phyloP scores from a whole-genome alignment of 208 protist species.

The Leptomonas pyrrhocoris region DNA sequence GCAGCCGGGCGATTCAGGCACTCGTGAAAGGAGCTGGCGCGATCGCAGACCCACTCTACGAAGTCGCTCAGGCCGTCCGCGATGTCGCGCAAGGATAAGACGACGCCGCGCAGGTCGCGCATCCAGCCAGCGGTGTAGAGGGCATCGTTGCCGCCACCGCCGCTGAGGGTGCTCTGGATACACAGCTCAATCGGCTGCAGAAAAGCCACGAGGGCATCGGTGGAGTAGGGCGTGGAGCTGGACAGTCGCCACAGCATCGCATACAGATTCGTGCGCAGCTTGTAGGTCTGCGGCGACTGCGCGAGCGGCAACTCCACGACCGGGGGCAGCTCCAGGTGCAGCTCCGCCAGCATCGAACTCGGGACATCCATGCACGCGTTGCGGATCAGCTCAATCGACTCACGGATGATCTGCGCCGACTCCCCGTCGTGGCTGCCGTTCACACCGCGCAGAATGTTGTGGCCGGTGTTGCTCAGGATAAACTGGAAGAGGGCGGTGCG shows the following conservation, averaged over 20 bases:
- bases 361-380: slow-evolving; percentile 73
- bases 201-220: slow-evolving; percentile 49
- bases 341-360: slow-evolving; percentile 45
- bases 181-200: slow-evolving; percentile 66
- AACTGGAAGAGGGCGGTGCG: slow-evolving; percentile 81
- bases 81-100: slow-evolving; percentile 52
- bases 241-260: slow-evolving; percentile 69
- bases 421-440: slow-evolving; percentile 52
- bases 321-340: slow-evolving; percentile 77
- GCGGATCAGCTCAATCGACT: slow-evolving; percentile 75
- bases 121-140: slow-evolving; percentile 87
- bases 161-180: slow-evolving; percentile 68
- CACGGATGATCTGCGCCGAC: slow-evolving; percentile 66
- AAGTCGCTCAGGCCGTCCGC: slow-evolving; percentile 62
- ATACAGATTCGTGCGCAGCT: slow-evolving; percentile 79
- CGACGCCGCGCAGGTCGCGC: slow-evolving; percentile 78
- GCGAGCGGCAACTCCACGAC: slow-evolving; percentile 78
- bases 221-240: slow-evolving; percentile 36
- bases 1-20: slow-evolving; percentile 42
- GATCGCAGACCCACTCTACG: slow-evolving; percentile 76
- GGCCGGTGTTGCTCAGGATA: slow-evolving; percentile 73
- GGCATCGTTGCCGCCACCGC: slow-evolving; percentile 44
- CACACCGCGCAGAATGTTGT: slow-evolving; percentile 74
- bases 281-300: slow-evolving; percentile 73
- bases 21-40: slow-evolving; percentile 45